Percentiles rank a stretch among this genome's conserved stretches.
Conservation (phyloP, 1,284 basidiomycete genomes). For the Vanrija sp. region DNA sequence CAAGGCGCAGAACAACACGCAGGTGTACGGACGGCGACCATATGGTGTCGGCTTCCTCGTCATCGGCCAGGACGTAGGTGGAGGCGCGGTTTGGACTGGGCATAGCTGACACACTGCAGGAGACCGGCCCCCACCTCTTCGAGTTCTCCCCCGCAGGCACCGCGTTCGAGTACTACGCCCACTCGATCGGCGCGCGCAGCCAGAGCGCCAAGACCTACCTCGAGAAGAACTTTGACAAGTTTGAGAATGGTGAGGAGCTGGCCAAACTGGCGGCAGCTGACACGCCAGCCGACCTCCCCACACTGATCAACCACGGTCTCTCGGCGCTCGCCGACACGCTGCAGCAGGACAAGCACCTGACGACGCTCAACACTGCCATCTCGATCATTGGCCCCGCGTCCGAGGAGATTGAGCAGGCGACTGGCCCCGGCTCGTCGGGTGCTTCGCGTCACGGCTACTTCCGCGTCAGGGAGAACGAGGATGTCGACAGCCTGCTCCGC, state of each 20-base stretch:
- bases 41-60: conserved; percentile 99
- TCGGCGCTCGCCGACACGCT: conserved; percentile 90
- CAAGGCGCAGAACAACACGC: conserved; percentile 98
- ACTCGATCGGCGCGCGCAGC: conserved; percentile 95
- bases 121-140: conserved; percentile 92
- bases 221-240: conserved; percentile 87
- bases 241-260: conserved; percentile 66
- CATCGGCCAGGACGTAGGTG: conserved; percentile 72
- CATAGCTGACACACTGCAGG: conserved; percentile 40
- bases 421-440: conserved; percentile 17
- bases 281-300: conserved; percentile 66
- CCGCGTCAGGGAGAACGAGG: conserved; percentile 52
- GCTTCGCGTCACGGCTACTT: conserved; percentile 42
- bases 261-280: neutral
- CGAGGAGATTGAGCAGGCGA: conserved; percentile 25
- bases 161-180: conserved; percentile 96
- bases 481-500: conserved; percentile 65
- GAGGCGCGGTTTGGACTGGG: neutral
- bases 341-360: conserved; percentile 95
- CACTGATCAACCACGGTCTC: conserved; percentile 84
- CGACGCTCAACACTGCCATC: conserved; percentile 84
- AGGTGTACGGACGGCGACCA: conserved; percentile 94
- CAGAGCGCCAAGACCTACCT: conserved; percentile 99
- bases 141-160: conserved; percentile 98
- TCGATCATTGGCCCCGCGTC: conserved; percentile 71